phyloP scores from a whole-genome alignment of 176 grass and related monocot genomes.

The Triticum turgidum region DNA sequence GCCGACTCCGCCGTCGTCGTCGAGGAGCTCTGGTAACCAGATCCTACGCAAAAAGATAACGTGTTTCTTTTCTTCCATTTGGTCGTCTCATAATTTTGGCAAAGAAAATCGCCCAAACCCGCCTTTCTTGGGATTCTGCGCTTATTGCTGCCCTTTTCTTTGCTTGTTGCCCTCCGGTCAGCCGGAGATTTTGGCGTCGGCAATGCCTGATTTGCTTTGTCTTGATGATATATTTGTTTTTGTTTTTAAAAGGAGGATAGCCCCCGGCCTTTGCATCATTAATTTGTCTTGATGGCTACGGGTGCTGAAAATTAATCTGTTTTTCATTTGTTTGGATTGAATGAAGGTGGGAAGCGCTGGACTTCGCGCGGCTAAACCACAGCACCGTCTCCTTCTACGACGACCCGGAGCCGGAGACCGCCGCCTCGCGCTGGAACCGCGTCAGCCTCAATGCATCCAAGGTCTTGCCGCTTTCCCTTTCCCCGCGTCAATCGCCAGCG shows the following conservation, averaged over 20 bases:
- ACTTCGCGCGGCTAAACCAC: constrained; percentile 67
- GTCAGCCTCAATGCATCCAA: constrained; percentile 82
- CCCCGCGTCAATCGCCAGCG: not conserved
- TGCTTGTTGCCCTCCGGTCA: not conserved
- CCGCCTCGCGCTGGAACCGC: constrained; percentile 80
- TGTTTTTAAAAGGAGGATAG: not conserved
- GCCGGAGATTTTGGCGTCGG: not conserved
- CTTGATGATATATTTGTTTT: not conserved
- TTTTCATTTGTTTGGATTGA: not conserved
- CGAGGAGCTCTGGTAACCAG: constrained; percentile 88
- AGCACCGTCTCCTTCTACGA: constrained; percentile 90
- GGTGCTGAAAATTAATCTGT: not conserved
- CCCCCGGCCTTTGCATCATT: too few species aligned
- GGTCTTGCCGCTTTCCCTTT: constrained; percentile 26
- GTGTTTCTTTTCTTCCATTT: not conserved
- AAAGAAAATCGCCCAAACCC: not conserved
- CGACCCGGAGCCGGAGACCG: constrained; percentile 61
- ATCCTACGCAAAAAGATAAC: not conserved
- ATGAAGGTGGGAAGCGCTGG: constrained; percentile 79
- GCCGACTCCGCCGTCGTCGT: constrained; percentile 95
- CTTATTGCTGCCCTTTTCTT: not conserved
- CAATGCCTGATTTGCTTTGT: not conserved
- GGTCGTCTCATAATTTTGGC: constrained; percentile 1
- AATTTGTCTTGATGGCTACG: not conserved
- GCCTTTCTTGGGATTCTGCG: not conserved